Evolutionary conservation across 2,329 filamentous ascomycete genomes (phyloP).

Genomic region (Ascochyta koolunga): DNA sequence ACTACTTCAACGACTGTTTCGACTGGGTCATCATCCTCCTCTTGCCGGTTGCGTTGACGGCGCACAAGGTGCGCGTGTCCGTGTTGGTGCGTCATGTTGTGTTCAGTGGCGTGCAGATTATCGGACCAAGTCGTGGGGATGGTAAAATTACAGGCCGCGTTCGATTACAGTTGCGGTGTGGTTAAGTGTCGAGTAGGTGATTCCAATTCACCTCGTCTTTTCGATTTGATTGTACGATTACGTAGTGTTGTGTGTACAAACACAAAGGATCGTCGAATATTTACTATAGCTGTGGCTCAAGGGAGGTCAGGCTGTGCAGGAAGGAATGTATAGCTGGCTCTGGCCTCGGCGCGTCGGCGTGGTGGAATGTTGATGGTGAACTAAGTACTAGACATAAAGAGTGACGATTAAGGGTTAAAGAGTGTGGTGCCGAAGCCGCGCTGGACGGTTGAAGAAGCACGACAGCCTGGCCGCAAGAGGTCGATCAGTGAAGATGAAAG

Average conservation of each 20-base stretch:
- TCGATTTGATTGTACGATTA: conserved; percentile 26
- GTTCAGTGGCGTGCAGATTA: neutral
- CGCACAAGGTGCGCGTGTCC: conserved; percentile 36
- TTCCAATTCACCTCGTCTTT: conserved; percentile 21
- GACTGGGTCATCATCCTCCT: conserved; percentile 12
- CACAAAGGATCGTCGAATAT: conserved; percentile 25
- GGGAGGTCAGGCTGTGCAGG: conserved; percentile 28
- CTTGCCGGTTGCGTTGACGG: conserved; percentile 32
- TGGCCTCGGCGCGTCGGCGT: conserved; percentile 21
- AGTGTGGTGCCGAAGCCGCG: conserved; percentile 45
- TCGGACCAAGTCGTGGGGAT: neutral
- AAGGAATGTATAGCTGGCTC: conserved; percentile 39
- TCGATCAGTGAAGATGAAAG: conserved; percentile 25
- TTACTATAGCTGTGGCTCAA: conserved; percentile 31
- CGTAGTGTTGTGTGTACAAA: conserved; percentile 28
- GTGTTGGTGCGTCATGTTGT: conserved; percentile 34
- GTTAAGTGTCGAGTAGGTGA: conserved; percentile 4
- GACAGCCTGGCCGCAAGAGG: conserved; percentile 47
- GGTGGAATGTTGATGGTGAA: conserved; percentile 35
- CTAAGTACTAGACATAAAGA: conserved; percentile 43
- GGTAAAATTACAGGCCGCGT: conserved; percentile 5
- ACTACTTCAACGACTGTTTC: conserved; percentile 56
- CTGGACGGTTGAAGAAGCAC: conserved; percentile 48
- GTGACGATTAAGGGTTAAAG: conserved; percentile 38
- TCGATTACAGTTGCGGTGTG: conserved; percentile 5